Base-by-base conservation (phyloP, 306 rosid genomes). In the Fragaria ananassa region DNA sequence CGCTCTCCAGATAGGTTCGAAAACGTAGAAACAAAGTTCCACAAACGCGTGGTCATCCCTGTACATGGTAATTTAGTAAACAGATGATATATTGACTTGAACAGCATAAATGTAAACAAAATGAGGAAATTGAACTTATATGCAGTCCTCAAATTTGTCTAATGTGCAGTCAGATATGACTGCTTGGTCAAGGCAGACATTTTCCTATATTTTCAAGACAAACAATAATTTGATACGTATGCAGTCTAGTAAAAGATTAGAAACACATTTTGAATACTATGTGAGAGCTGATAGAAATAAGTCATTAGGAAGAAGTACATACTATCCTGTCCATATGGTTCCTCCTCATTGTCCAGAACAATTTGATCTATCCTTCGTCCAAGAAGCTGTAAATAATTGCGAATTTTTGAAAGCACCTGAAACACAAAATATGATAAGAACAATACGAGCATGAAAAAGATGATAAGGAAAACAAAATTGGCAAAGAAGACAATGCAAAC, bases 1-100 rank as follows among this genome's bases (percentile, higher is more conserved):
- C 97, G 87, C 85, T 91, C 99, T 74, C 99, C 99, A 3, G 99
- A 89, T 31, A 96, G 91, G 88, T 96, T 93, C 74, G 98, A 96
- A 83, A 87, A 96, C 29, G 97, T 91, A 54, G 99, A 96, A 75
- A 96, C 99, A 79, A 91, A 96, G 77, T 96, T 93, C 99, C 99
- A 96, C 85, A 96, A 85, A 53, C 99, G 85, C 77, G 74, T 91
- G 31, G 91, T 93, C 99, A 96, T 96, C 86, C 98, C 99, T 96
- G 93, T 31, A 73, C 13, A 77, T 19, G 72, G n/a, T 3, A 51
- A 31, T n/a, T 50, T n/a, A 8, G 69, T 70, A 58, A 74, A 79
- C 18, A 25, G 9, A 29, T 53, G 68, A 67, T 42, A 18, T 41
- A 39, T 25, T 17, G 27, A 17, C 68, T 23, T 44, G 7, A 61